Evolutionary conservation across 768 basidiomycete genomes (phyloP).

Genomic region (Russula earlei): DNA sequence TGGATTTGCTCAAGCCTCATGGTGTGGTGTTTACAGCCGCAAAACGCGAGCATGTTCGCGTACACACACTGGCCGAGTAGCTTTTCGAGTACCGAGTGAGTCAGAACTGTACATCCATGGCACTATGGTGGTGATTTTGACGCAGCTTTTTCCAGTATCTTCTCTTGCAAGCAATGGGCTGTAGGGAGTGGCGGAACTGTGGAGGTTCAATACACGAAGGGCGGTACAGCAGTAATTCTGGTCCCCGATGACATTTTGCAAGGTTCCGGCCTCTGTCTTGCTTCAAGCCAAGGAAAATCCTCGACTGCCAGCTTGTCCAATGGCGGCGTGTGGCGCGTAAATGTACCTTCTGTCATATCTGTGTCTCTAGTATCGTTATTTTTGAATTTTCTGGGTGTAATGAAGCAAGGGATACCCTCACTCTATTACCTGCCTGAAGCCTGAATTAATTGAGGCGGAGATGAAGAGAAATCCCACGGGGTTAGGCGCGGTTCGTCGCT

Average conservation of each 20-base stretch:
- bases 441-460: conserved; percentile 16
- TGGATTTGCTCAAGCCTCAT: not conserved
- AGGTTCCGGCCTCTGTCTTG: conserved; percentile 31
- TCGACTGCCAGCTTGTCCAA: not conserved
- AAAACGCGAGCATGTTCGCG: conserved; percentile 48
- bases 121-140: not conserved
- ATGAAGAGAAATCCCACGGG: not conserved
- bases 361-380: not conserved
- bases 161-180: conserved; percentile 58
- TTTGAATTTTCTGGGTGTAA: not conserved
- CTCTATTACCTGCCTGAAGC: too few relatives aligned
- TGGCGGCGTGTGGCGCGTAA: not conserved
- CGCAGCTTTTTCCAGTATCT: conserved; percentile 36
- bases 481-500: conserved; percentile 1
- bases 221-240: conserved; percentile 53
- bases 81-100: conserved; percentile 50
- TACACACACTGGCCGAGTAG: conserved; percentile 42
- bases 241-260: conserved; percentile 32
- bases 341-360: not conserved
- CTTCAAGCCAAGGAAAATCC: not conserved
- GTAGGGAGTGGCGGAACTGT: conserved; percentile 59
- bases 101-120: conserved; percentile 1
- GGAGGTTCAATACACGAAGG: conserved; percentile 50
- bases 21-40: conserved; percentile 33
- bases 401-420: too few relatives aligned